phyloP scores from a whole-genome alignment of 768 basidiomycete genomes.

The Royoungia palumana region DNA sequence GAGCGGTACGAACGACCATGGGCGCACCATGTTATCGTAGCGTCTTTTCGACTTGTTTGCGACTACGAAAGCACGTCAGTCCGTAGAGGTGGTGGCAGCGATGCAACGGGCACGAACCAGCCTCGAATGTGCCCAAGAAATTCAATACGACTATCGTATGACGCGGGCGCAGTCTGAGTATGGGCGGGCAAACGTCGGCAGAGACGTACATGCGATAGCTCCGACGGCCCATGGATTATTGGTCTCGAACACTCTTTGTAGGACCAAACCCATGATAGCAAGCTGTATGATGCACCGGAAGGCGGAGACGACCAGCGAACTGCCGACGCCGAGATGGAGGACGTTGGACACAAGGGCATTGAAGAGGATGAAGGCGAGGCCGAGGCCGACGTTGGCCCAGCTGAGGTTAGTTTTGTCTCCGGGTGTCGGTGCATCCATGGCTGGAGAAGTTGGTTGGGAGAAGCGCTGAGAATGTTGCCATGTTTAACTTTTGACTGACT shows the following conservation, averaged over 20 bases:
- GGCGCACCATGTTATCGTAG: constrained; percentile 66
- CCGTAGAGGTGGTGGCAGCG: background rate
- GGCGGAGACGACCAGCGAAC: constrained; percentile 65
- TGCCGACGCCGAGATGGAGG: constrained; percentile 66
- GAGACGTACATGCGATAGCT: constrained; percentile 63
- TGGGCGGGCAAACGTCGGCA: no score
- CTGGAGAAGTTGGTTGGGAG: background rate
- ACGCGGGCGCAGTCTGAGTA: background rate
- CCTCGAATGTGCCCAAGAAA: constrained; percentile 73
- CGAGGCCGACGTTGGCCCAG: constrained; percentile 77
- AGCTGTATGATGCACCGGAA: constrained; percentile 77
- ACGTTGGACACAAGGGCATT: constrained; percentile 62
- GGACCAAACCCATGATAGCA: constrained; percentile 62
- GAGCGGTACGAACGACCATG: background rate
- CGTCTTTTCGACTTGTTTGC: constrained; percentile 76
- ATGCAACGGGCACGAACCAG: constrained; percentile 43
- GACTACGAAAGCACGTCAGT: constrained; percentile 39
- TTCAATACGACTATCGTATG: constrained; percentile 57
- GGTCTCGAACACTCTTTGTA: constrained; percentile 73
- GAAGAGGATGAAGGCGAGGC: constrained; percentile 71
- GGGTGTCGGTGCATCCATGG: constrained; percentile 31
- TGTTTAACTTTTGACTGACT: no score
- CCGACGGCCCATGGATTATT: constrained; percentile 73
- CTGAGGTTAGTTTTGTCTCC: constrained; percentile 36
- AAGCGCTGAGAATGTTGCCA: no score